Base-by-base conservation (phyloP, 179 eudicot species). In the Sideroxylon spinosum region DNA sequence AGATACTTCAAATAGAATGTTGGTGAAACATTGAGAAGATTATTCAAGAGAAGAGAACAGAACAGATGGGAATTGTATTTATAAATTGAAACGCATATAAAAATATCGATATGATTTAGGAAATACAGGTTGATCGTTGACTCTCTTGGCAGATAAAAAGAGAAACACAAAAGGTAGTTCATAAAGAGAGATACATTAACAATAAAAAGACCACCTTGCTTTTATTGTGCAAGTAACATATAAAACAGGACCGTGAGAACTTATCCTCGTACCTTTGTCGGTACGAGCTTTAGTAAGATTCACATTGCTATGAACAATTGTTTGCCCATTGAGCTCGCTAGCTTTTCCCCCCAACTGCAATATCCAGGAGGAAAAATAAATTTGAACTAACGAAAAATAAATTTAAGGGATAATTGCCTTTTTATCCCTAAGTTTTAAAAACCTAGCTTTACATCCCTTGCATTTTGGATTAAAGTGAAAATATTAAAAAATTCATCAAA, bases 281-380 rank as follows among this genome's bases (percentile, higher is more conserved):
- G 57, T 60, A 56, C 69, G 84, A 67, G 77, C 78, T 29, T 52
- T 62, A 74, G 69, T 55, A 19, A 67, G 37, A 55, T 73, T 80
- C 75, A 70, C 78, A 74, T 6, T 64, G 75, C 14, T 61, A 17
- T 74, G 82, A 73, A 78, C n/a, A 83, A 84, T 67, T 22, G 81
- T 81, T 81, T 61, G 74, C 52, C 92, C 87, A 60, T 81, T 64
- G 75, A 83, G 80, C 49, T 84, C 89, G 78, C 89, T 81, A 49
- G 81, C 78, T 60, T 82, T 83, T 60, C 82, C 83, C 65, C 90
- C 89, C 26, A 86, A 76, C 91, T 91, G 79, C 7, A 68, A 78
- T 17, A 25, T 46, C 64, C 1, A 46, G 25, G 14, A 29, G 20
- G 61, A 57, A 37, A 17, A 13, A 28, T 53, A 68, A 13, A 26